Conservation (phyloP, 2,329 filamentous ascomycete genomes). For the Penicillium vulpinum region DNA sequence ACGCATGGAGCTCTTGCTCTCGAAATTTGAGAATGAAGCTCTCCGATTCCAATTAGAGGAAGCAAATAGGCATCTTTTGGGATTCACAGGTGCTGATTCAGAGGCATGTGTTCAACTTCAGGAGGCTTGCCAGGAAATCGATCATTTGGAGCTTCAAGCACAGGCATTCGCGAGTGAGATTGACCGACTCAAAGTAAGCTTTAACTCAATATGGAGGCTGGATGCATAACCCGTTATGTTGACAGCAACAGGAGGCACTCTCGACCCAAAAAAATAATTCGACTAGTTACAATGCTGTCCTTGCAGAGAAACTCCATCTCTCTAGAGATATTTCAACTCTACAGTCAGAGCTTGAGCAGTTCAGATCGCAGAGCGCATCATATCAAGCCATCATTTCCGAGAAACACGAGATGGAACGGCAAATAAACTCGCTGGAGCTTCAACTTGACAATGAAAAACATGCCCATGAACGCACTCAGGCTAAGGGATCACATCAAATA, state of each 20-base stretch:
- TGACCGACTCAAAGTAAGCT: constrained; percentile 55
- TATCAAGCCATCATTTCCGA: constrained; percentile 72
- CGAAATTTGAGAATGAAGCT: constrained; percentile 71
- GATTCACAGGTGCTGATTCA: constrained; percentile 47
- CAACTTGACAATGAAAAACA: constrained; percentile 81
- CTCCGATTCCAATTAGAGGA: constrained; percentile 63
- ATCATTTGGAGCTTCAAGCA: constrained; percentile 34
- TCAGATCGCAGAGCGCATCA: constrained; percentile 57
- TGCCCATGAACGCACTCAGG: constrained; percentile 60
- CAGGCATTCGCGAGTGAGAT: constrained; percentile 56
- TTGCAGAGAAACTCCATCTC: constrained; percentile 65
- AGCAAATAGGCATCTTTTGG: constrained; percentile 58
- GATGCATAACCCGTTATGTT: not conserved
- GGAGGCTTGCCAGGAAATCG: constrained; percentile 50
- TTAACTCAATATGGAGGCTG: not conserved
- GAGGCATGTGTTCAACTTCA: constrained; percentile 51
- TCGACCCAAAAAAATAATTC: constrained; percentile 66
- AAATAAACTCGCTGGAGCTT: constrained; percentile 73
- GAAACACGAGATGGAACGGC: constrained; percentile 76
- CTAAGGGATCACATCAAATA: constrained; percentile 35
- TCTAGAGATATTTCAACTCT: constrained; percentile 59
- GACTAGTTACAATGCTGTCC: constrained; percentile 68
- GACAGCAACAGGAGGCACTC: constrained; percentile 63
- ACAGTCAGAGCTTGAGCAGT: constrained; percentile 63
- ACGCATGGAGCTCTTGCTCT: constrained; percentile 67